A percentile compares a stretch with the other conserved stretches of the same genome.
Conservation (phyloP, 805 yeast species). For the Hanseniaspora jakobsenii region DNA sequence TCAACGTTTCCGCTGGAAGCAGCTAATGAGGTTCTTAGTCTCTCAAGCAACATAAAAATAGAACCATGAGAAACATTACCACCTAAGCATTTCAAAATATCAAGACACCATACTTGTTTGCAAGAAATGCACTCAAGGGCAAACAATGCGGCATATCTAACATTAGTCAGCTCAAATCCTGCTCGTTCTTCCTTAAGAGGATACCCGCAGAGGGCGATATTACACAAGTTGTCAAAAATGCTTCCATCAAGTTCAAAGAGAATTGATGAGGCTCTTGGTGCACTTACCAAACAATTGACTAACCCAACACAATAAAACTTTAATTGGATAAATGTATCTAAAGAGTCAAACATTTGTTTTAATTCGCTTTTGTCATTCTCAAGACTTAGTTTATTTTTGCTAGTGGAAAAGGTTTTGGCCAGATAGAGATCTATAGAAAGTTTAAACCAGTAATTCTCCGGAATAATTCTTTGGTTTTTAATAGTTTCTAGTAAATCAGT, state of each 20-base stretch:
- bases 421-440: conserved; percentile 49
- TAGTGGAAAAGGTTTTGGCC: conserved; percentile 36
- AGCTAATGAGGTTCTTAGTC: conserved; percentile 41
- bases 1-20: conserved; percentile 29
- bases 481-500: conserved; percentile 40
- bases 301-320: conserved; percentile 61
- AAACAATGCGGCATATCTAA: conserved; percentile 50
- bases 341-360: conserved; percentile 39
- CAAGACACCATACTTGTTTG: conserved; percentile 60
- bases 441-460: conserved; percentile 51
- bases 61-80: conserved; percentile 83
- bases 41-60: conserved; percentile 57
- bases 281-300: conserved; percentile 43
- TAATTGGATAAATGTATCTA: conserved; percentile 48
- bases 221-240: conserved; percentile 55
- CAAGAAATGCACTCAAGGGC: conserved; percentile 59
- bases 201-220: conserved; percentile 47
- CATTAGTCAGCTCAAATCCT: conserved; percentile 38
- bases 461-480: conserved; percentile 38
- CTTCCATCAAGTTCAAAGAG: conserved; percentile 65
- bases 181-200: conserved; percentile 27
- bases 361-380: conserved; percentile 48
- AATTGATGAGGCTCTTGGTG: conserved; percentile 48
- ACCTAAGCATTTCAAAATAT: conserved; percentile 62
- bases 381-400: background rate